Evolutionary conservation across 257 asterid species (phyloP).

Genomic region (Dorcoceras hygrometricum): DNA sequence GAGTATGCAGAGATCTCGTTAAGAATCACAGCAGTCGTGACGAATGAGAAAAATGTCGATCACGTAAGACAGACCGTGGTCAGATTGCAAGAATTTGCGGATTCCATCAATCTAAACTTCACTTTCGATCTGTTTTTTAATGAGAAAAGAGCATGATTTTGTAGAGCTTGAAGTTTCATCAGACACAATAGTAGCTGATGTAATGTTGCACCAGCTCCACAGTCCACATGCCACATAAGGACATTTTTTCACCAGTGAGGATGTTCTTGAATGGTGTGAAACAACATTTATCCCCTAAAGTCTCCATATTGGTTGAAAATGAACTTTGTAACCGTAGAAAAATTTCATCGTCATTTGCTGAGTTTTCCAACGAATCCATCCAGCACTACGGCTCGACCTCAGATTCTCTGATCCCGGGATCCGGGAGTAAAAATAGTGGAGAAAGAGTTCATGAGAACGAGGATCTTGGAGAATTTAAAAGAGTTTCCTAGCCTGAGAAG

Average conservation of each 20-base stretch:
- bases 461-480: slow-evolving; percentile 33
- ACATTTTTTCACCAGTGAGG: slow-evolving; percentile 19
- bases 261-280: slow-evolving; percentile 35
- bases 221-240: slow-evolving; percentile 37
- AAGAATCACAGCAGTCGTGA: slow-evolving; percentile 35
- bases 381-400: slow-evolving; percentile 33
- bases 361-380: slow-evolving; percentile 36
- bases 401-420: slow-evolving; percentile 33
- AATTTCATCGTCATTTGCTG: slow-evolving; percentile 28
- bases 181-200: slow-evolving; percentile 30
- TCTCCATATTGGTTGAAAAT: slow-evolving; percentile 37
- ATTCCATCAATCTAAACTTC: slow-evolving; percentile 36
- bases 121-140: slow-evolving; percentile 28
- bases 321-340: slow-evolving; percentile 29
- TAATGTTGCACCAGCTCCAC: slow-evolving; percentile 42
- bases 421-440: slow-evolving; percentile 32
- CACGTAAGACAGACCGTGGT: slow-evolving; percentile 24
- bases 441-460: slow-evolving; percentile 27
- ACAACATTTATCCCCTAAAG: slow-evolving; percentile 29
- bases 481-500: slow-evolving; percentile 27
- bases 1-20: slow-evolving; percentile 24
- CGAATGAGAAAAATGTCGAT: slow-evolving; percentile 3
- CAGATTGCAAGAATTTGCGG: slow-evolving; percentile 38
- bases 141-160: slow-evolving; percentile 30
- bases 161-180: slow-evolving; percentile 14